Evolutionary conservation across 2,329 filamentous ascomycete genomes (phyloP).

Genomic region (Torrubiellomyces zombiae): DNA sequence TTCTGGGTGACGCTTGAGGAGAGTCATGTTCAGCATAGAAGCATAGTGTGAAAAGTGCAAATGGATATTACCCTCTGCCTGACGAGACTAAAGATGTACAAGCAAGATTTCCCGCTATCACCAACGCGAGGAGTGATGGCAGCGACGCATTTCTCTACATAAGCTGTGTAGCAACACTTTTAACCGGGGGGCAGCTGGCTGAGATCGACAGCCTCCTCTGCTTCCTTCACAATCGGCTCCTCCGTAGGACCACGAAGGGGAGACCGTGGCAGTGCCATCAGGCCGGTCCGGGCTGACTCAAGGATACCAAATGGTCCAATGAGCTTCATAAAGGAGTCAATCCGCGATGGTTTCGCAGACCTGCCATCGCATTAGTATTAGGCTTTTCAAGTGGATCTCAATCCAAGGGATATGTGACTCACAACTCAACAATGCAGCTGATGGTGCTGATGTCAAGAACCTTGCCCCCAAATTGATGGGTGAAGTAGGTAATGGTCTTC

Average conservation of each 20-base stretch:
- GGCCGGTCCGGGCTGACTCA: slow-evolving; percentile 84
- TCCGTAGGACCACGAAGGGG: slow-evolving; percentile 64
- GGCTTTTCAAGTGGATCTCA: background rate
- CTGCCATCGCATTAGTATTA: slow-evolving; percentile 24
- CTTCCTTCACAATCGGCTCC: slow-evolving; percentile 59
- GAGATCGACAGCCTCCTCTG: slow-evolving; percentile 85
- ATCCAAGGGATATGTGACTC: slow-evolving; percentile 23
- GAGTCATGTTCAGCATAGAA: no score
- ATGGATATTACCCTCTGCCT: no score
- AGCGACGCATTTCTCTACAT: no score
- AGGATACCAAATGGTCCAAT: slow-evolving; percentile 89
- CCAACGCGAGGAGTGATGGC: no score
- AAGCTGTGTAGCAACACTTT: no score
- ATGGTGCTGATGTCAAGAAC: slow-evolving; percentile 95
- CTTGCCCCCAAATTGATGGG: slow-evolving; percentile 96
- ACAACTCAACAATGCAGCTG: slow-evolving; percentile 97
- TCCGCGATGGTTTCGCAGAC: slow-evolving; percentile 81
- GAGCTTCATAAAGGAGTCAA: slow-evolving; percentile 96
- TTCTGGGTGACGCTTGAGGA: no score
- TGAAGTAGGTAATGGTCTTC: slow-evolving; percentile 87
- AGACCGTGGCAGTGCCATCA: slow-evolving; percentile 92
- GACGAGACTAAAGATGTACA: background rate
- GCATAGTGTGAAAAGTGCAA: no score
- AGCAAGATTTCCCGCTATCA: no score
- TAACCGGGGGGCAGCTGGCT: slow-evolving; percentile 87